Percentiles rank a stretch among this genome's conserved stretches.
phyloP scores from a whole-genome alignment of 345 rosid genomes.

The Euclidium syriacum region DNA sequence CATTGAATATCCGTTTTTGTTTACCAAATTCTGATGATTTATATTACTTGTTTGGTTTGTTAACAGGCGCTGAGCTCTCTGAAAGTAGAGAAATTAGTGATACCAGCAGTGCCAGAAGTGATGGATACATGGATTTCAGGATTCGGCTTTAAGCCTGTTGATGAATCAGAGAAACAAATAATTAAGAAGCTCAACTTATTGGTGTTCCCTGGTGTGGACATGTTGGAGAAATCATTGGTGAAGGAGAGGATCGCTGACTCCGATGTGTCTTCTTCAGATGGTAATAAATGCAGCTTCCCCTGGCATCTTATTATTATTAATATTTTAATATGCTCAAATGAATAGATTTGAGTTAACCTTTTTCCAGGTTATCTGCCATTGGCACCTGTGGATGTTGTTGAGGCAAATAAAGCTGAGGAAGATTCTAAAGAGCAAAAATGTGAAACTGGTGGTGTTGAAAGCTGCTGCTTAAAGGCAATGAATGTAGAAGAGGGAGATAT shows the following conservation, averaged over 20 bases:
- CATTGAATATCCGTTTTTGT: too few relatives aligned
- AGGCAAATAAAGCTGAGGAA: slow-evolving; percentile 14
- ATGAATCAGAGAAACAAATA: slow-evolving; percentile 35
- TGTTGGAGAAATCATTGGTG: slow-evolving; percentile 66
- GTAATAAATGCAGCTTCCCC: slow-evolving; percentile 28
- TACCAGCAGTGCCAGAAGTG: slow-evolving; percentile 89
- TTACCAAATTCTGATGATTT: neutral
- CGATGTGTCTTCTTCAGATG: slow-evolving; percentile 19
- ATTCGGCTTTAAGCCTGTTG: slow-evolving; percentile 69
- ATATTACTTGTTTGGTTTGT: slow-evolving; percentile 7
- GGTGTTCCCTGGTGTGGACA: slow-evolving; percentile 87
- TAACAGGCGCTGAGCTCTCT: slow-evolving; percentile 70
- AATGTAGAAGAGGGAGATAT: neutral
- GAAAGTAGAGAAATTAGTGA: slow-evolving; percentile 69
- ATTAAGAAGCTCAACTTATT: slow-evolving; percentile 62
- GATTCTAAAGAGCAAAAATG: slow-evolving; percentile 10
- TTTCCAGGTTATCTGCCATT: slow-evolving; percentile 29
- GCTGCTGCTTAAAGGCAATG: slow-evolving; percentile 14
- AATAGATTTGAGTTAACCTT: slow-evolving; percentile 1
- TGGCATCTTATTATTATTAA: neutral
- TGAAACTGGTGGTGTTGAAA: slow-evolving; percentile 31
- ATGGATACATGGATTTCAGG: slow-evolving; percentile 84
- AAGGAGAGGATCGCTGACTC: slow-evolving; percentile 26
- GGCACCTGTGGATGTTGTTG: slow-evolving; percentile 21
- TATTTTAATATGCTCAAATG: neutral